Percentiles rank a stretch among this genome's conserved stretches.
Evolutionary conservation across 2,329 filamentous ascomycete species (phyloP).

Genomic region (Microdochium nivale): DNA sequence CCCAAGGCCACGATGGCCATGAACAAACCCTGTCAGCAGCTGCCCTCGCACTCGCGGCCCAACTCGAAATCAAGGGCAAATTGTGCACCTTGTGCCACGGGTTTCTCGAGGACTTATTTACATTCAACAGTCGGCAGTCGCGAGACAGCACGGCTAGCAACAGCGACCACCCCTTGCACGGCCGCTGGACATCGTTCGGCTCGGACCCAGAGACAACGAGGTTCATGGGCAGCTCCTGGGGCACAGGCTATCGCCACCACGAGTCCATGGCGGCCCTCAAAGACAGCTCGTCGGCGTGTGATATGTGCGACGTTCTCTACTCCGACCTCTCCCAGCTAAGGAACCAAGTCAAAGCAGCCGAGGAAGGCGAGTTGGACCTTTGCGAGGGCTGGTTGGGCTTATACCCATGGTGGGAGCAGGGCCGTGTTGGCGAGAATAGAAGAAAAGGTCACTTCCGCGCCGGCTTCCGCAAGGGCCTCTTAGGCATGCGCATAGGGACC

Average conservation of each 20-base stretch:
- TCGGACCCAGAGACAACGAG: neutral
- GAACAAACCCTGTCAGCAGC: neutral
- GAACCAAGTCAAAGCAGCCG: neutral
- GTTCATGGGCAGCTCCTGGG: slow-evolving; percentile 1
- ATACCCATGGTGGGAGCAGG: slow-evolving; percentile 7
- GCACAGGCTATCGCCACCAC: slow-evolving; percentile 6
- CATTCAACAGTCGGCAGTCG: neutral
- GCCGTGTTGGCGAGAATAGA: slow-evolving; percentile 4
- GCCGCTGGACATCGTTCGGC: neutral
- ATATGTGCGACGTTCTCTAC: slow-evolving; percentile 7
- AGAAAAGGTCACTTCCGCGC: slow-evolving; percentile 8
- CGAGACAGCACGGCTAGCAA: neutral
- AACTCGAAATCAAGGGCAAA: neutral
- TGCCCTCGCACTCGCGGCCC: neutral
- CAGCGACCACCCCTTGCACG: neutral
- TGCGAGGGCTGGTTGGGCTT: slow-evolving; percentile 8
- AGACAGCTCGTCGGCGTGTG: slow-evolving; percentile 6
- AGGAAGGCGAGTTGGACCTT: neutral
- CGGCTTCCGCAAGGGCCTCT: slow-evolving; percentile 6
- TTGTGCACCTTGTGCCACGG: neutral
- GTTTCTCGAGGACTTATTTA: neutral
- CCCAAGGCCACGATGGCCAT: no score
- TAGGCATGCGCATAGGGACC: slow-evolving; percentile 4
- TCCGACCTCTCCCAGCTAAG: slow-evolving; percentile 3
- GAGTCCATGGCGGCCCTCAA: slow-evolving; percentile 5